A percentile compares a stretch with the other conserved stretches of the same genome.
phyloP scores from a whole-genome alignment of 1,284 basidiomycete genomes.

The Entoloma clypeatum region DNA sequence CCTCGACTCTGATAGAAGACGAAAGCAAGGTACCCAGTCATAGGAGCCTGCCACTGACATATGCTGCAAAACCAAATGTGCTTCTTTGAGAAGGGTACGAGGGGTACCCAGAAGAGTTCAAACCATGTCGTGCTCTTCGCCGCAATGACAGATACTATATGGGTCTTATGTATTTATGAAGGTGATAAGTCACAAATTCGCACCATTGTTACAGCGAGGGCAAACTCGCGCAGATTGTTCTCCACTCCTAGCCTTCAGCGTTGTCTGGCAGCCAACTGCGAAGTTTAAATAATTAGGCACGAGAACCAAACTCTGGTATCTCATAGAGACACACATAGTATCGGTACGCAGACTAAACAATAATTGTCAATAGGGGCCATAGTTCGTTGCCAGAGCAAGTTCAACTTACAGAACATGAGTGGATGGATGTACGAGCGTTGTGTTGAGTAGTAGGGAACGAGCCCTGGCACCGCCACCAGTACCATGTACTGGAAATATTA shows the following conservation, averaged over 20 bases:
- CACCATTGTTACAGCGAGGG: constrained; percentile 44
- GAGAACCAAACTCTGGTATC: no score
- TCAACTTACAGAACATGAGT: constrained; percentile 26
- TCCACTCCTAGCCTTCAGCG: constrained; percentile 37
- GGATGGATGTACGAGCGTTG: no score
- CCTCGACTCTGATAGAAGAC: no score
- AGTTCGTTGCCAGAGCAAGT: no score
- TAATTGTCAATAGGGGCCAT: no score
- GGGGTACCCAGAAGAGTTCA: constrained; percentile 43
- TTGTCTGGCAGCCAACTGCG: constrained; percentile 43
- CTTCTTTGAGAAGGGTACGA: constrained; percentile 41
- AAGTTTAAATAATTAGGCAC: not conserved
- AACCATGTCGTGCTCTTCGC: constrained; percentile 44
- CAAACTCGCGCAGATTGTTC: constrained; percentile 35
- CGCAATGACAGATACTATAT: constrained; percentile 34
- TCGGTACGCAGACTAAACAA: constrained; percentile 32
- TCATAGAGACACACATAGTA: constrained; percentile 29
- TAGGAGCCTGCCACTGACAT: constrained; percentile 35
- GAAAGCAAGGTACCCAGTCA: constrained; percentile 24
- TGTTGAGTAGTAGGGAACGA: no score
- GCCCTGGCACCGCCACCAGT: no score
- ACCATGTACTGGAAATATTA: no score
- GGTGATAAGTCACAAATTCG: constrained; percentile 7
- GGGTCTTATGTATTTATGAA: constrained; percentile 1
- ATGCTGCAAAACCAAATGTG: constrained; percentile 41